Evolutionary conservation across 2,329 filamentous ascomycete species (phyloP).

Genomic region (Lasiodiplodia sp.): DNA sequence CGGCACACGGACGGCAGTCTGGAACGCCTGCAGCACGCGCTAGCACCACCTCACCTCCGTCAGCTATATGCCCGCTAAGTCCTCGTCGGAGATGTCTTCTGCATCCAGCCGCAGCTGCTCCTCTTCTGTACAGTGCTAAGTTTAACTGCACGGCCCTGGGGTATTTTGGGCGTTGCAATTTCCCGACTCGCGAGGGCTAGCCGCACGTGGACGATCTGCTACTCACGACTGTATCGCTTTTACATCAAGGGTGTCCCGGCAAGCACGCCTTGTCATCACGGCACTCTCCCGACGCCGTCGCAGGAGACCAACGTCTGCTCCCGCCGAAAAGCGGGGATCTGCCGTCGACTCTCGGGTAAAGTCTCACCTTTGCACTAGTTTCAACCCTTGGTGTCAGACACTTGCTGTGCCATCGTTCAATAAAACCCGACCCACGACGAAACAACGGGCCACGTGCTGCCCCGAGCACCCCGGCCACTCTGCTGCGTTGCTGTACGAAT

Average conservation of each 20-base stretch:
- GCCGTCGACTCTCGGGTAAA: not conserved
- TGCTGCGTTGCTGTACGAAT: not conserved
- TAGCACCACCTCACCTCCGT: slow-evolving; percentile 2
- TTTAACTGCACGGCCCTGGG: not conserved
- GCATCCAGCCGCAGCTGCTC: not conserved
- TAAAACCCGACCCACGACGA: not conserved
- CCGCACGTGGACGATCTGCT: not conserved
- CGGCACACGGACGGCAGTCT: slow-evolving; percentile 1
- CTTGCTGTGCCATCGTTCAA: slow-evolving; percentile 8
- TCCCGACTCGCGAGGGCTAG: not conserved
- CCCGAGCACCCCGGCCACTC: not conserved
- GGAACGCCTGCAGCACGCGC: not conserved
- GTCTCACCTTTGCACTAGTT: not conserved
- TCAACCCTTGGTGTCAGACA: slow-evolving; percentile 4
- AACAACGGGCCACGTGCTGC: not conserved
- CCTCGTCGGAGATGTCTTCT: not conserved
- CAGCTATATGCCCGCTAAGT: not conserved
- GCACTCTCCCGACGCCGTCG: not conserved
- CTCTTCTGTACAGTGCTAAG: not conserved
- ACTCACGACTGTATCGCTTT: not conserved
- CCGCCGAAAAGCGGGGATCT: not conserved
- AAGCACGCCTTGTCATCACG: not conserved
- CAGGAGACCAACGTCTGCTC: too few species aligned
- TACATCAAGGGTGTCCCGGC: not conserved
- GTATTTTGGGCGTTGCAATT: not conserved